These are phyloP conservation scores for Pythium utonaiense DNA, from an alignment of 352 stramenopile genomes.

Conservation along the genomic window DNA sequence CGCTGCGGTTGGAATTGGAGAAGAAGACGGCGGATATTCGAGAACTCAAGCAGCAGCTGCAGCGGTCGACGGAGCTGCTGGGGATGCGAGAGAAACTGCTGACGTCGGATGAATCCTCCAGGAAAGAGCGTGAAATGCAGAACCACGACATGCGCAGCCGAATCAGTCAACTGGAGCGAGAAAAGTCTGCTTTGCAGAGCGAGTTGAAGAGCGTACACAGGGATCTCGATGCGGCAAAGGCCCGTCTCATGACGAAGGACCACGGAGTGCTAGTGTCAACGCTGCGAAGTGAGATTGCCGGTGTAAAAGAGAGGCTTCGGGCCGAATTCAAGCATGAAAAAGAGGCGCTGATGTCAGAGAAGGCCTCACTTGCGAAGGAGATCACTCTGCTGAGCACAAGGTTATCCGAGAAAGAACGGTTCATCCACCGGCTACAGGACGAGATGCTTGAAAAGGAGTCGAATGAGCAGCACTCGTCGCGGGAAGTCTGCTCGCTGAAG, in stretches of 20 bases:
- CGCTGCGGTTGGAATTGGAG: conserved; percentile 37
- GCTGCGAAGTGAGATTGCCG: conserved; percentile 51
- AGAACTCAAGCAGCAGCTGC: conserved; percentile 50
- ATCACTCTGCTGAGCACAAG: conserved; percentile 32
- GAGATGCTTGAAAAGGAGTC: conserved; percentile 34
- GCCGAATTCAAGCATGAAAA: conserved; percentile 66
- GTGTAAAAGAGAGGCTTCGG: conserved; percentile 55
- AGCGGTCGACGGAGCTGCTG: conserved; percentile 36
- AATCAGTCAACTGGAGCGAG: conserved; percentile 22
- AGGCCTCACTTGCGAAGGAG: conserved; percentile 39
- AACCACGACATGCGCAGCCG: conserved; percentile 38
- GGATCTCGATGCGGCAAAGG: conserved; percentile 37
- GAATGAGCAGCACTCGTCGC: conserved; percentile 36
- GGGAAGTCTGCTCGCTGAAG: conserved; percentile 38
- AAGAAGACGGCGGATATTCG: conserved; percentile 44
- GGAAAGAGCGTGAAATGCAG: conserved; percentile 42
- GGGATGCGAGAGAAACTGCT: conserved; percentile 48
- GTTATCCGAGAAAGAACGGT: conserved; percentile 44
- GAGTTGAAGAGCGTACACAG: conserved; percentile 40
- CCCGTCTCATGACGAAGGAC: conserved; percentile 44
- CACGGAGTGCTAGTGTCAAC: conserved; percentile 56
- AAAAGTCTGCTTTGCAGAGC: conserved; percentile 1
- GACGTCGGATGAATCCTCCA: conserved; percentile 37
- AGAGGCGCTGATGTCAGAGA: conserved; percentile 36
- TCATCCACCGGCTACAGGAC: conserved; percentile 40